phyloP scores from a whole-genome alignment of 192 early-diverging fungal genomes.

The Podila horticola region DNA sequence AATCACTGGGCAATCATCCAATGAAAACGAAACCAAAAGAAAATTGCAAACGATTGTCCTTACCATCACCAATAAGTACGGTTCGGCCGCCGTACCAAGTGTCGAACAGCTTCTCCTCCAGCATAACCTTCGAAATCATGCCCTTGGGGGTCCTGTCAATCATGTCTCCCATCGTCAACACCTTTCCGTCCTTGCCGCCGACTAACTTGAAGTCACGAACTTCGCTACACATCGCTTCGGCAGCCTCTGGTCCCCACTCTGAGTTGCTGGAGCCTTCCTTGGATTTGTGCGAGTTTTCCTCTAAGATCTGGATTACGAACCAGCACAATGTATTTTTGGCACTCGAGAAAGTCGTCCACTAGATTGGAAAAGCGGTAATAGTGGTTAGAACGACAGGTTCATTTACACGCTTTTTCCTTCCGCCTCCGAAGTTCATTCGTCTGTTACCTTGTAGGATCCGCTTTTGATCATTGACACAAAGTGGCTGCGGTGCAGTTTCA shows the following conservation, averaged over 20 bases:
- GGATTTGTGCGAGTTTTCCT: not conserved
- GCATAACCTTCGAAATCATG: constrained; percentile 27
- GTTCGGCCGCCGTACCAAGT: constrained; percentile 30
- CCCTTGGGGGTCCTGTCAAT: constrained; percentile 28
- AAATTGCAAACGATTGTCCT: not conserved
- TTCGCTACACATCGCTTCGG: constrained; percentile 2
- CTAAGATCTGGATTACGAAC: constrained; percentile 6
- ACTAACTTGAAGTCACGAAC: constrained; percentile 11
- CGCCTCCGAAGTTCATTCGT: not conserved
- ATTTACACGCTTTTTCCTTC: too few species aligned
- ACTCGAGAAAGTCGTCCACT: constrained; percentile 14
- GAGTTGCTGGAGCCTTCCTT: not conserved
- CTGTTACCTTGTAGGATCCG: not conserved
- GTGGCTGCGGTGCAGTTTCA: not conserved
- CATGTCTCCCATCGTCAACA: constrained; percentile 21
- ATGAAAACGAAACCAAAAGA: not conserved
- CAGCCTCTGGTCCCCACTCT: constrained; percentile 9
- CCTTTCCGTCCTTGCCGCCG: constrained; percentile 9
- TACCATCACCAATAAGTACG: constrained; percentile 38
- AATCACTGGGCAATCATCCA: not conserved
- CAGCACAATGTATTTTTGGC: not conserved
- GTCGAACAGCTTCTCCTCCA: constrained; percentile 43
- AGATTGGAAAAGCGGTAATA: not conserved
- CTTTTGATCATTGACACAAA: not conserved
- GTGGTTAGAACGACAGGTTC: not conserved